Evolutionary conservation across 2,329 filamentous ascomycete genomes (phyloP).

Genomic region (Aspergillus novofumigatus): DNA sequence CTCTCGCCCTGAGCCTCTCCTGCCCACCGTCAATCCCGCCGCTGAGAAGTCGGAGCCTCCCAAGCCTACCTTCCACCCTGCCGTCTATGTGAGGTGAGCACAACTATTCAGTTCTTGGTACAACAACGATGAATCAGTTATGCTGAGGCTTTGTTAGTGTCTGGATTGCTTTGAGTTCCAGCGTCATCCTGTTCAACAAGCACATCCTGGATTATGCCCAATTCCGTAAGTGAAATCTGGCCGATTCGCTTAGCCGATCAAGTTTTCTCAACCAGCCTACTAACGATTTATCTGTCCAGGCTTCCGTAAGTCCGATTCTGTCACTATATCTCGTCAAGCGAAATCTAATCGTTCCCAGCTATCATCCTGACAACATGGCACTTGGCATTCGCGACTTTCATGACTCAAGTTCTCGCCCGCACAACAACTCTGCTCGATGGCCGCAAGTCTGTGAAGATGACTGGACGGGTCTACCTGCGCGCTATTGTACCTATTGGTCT

Average conservation of each 20-base stretch:
- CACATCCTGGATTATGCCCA: conserved; percentile 83
- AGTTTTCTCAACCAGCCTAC: background rate
- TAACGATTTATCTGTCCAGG: conserved; percentile 24
- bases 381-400: conserved; percentile 83
- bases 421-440: conserved; percentile 88
- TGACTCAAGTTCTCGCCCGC: conserved; percentile 89
- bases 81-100: conserved; percentile 71
- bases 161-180: conserved; percentile 90
- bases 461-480: conserved; percentile 82
- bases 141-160: conserved; percentile 50
- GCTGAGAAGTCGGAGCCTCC: conserved; percentile 65
- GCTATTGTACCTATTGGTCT: conserved; percentile 91
- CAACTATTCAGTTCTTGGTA: background rate
- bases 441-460: conserved; percentile 96
- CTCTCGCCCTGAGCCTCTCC: conserved; percentile 45
- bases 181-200: conserved; percentile 99
- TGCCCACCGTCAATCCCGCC: conserved; percentile 77
- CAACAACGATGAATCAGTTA: background rate
- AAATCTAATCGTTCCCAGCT: conserved; percentile 22
- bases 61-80: conserved; percentile 67
- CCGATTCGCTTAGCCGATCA: background rate
- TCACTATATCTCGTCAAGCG: background rate
- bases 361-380: conserved; percentile 91
- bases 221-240: conserved; percentile 61
- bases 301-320: conserved; percentile 39